These are phyloP conservation scores for Sindora glabra DNA, from an alignment of 306 rosid genomes.

Conservation along the genomic window DNA sequence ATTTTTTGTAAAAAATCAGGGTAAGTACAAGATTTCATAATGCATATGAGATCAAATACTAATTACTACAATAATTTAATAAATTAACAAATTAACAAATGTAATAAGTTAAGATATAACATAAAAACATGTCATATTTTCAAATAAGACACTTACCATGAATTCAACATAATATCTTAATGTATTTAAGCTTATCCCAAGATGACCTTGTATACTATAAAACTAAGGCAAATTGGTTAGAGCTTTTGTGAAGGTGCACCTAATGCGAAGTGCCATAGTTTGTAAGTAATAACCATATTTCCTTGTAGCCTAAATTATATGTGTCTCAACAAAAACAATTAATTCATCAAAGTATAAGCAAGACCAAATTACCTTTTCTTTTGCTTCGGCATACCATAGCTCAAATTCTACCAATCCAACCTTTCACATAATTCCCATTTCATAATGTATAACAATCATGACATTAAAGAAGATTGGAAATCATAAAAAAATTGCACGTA, in stretches of 20 bases:
- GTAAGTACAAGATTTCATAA: too few species aligned
- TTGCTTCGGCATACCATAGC: conserved; percentile 95
- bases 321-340: conserved; percentile 2
- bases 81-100: too few species aligned
- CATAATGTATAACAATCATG: conserved; percentile 99
- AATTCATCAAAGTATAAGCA: neutral
- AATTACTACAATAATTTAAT: too few species aligned
- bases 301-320: conserved; percentile 11
- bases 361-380: conserved; percentile 60
- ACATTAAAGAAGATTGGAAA: conserved; percentile 86
- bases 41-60: too few species aligned
- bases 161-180: conserved; percentile 97
- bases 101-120: too few species aligned
- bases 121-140: too few species aligned
- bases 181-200: conserved; percentile 99
- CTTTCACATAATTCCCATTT: conserved; percentile 93
- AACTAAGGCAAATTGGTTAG: conserved; percentile 13
- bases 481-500: neutral
- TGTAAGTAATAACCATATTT: too few species aligned
- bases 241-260: too few species aligned
- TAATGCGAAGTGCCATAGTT: too few species aligned
- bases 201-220: conserved; percentile 94
- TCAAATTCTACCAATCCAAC: conserved; percentile 99
- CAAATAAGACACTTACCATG: too few species aligned
- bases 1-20: too few species aligned